Percentiles rank a stretch among this genome's conserved stretches.
Evolutionary conservation across 1,284 basidiomycete genomes (phyloP).

Genomic region (Rhodotorula sp.): DNA sequence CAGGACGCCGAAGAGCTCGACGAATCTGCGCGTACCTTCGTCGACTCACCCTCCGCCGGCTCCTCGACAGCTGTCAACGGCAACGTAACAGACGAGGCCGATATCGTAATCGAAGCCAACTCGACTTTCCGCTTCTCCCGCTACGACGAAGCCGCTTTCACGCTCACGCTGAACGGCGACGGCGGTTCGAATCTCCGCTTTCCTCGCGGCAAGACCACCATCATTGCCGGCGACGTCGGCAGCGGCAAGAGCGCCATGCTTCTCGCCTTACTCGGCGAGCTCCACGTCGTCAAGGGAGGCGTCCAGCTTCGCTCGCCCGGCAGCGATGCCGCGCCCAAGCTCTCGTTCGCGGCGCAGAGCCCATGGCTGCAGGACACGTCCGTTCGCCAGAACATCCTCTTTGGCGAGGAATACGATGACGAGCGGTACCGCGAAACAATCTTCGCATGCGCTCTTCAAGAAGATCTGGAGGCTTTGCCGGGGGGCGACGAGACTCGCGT

Average conservation of each 20-base stretch:
- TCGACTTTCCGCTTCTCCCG: conserved; percentile 21
- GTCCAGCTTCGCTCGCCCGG: background rate
- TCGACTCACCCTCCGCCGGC: background rate
- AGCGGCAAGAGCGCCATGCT: conserved; percentile 72
- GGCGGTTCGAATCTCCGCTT: background rate
- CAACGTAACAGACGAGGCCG: background rate
- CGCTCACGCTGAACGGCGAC: conserved; percentile 1
- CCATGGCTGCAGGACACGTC: conserved; percentile 37
- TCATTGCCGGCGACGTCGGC: conserved; percentile 64
- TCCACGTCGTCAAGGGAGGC: conserved; percentile 17
- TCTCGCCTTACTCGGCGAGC: conserved; percentile 45
- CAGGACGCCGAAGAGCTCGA: conserved; percentile 37
- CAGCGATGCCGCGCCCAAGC: background rate
- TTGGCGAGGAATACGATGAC: conserved; percentile 36
- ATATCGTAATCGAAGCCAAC: conserved; percentile 9
- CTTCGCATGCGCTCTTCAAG: conserved; percentile 32
- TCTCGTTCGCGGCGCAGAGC: conserved; percentile 28
- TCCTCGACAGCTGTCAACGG: no score
- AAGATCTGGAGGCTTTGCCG: conserved; percentile 29
- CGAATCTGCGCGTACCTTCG: conserved; percentile 3
- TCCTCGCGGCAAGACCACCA: conserved; percentile 20
- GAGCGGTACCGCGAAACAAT: conserved; percentile 37
- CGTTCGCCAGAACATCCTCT: conserved; percentile 34
- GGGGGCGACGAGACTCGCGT: conserved; percentile 36
- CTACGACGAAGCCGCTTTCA: conserved; percentile 11